phyloP scores from a whole-genome alignment of 192 early-diverging fungal species.

The Phycomyces nitens region DNA sequence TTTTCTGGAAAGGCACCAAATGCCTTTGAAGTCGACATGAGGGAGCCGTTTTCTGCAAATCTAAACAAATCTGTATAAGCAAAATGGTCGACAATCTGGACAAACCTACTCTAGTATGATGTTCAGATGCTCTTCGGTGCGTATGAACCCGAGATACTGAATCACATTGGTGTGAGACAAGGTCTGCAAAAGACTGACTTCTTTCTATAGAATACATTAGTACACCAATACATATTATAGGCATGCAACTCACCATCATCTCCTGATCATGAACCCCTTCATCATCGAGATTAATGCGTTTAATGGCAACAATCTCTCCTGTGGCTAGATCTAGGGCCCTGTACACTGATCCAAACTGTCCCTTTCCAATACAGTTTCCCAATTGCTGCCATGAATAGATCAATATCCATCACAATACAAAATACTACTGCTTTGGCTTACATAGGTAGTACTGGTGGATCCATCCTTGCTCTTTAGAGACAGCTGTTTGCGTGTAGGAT shows the following conservation, averaged over 20 bases:
- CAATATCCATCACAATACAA: too few species aligned
- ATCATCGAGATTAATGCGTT: conserved; percentile 75
- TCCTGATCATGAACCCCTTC: conserved; percentile 63
- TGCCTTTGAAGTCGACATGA: conserved; percentile 76
- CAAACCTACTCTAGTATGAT: conserved; percentile 70
- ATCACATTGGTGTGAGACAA: conserved; percentile 82
- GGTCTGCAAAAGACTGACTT: conserved; percentile 84
- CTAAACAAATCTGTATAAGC: not conserved
- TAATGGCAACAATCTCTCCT: conserved; percentile 84
- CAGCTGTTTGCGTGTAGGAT: conserved; percentile 18
- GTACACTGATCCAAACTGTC: conserved; percentile 89
- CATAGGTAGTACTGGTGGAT: conserved; percentile 43
- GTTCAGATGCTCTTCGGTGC: conserved; percentile 65
- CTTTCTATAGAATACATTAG: conserved; percentile 44
- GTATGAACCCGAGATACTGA: conserved; percentile 79
- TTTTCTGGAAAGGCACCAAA: conserved; percentile 92
- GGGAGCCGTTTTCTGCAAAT: conserved; percentile 90
- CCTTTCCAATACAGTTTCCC: conserved; percentile 86
- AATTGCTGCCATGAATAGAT: conserved; percentile 55
- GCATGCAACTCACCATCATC: conserved; percentile 53
- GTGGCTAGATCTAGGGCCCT: conserved; percentile 76
- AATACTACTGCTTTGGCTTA: too few species aligned
- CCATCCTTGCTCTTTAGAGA: conserved; percentile 38
- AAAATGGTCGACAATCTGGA: not conserved
- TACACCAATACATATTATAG: not conserved